Base-by-base conservation (phyloP, 768 basidiomycete genomes). In the Pluteus cervinus region DNA sequence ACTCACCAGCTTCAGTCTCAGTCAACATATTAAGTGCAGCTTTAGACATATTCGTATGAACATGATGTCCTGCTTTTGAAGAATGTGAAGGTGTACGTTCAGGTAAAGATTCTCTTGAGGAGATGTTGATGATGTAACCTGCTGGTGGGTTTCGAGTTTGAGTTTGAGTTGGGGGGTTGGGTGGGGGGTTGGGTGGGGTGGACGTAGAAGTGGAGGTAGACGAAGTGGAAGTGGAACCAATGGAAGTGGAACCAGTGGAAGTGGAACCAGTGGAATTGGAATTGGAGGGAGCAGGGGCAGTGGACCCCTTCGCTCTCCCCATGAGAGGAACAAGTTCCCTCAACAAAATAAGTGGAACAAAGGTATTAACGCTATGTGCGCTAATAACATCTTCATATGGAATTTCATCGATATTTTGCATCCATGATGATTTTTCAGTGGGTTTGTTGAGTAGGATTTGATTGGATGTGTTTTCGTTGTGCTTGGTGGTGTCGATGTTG, bases 31-130 rank as follows among this genome's bases (percentile, higher is more conserved):
- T 62, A 20, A 61, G 46, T 11, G 61, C 62, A 9, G 62, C 61
- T 40, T 63, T 62, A 6, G 58, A 60, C 59, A 63, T 62, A 41
- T 63, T 63, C 22, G 60, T 63, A 43, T 63, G 61, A 6, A 61
- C 56, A 31, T 63, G 60, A 18, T 51, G 41, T 9, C 56, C 55
- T 17, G 46, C 43, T 26, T 59, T 59, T 2, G 47, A 39, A 3
- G 50, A 45, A n/a, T 48, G 43, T 9, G 38, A 46, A 17, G 50
- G 52, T 17, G 43, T 45, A 22, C 21, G 37, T 42, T 61, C 58
- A 20, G 58, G 59, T 31, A 65, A 51, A 3, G 58, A 60, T 45
- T 65, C 61, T 8, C 61, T 55, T 16, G 60, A 62, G 29, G 59
- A 62, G 10, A 63, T 60, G 37, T 62, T 62, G 43, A 65, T 41